Evolutionary conservation across 228 moss, liverwort and hornwort genomes (phyloP).

Genomic region (Sphagnum magellanicum): DNA sequence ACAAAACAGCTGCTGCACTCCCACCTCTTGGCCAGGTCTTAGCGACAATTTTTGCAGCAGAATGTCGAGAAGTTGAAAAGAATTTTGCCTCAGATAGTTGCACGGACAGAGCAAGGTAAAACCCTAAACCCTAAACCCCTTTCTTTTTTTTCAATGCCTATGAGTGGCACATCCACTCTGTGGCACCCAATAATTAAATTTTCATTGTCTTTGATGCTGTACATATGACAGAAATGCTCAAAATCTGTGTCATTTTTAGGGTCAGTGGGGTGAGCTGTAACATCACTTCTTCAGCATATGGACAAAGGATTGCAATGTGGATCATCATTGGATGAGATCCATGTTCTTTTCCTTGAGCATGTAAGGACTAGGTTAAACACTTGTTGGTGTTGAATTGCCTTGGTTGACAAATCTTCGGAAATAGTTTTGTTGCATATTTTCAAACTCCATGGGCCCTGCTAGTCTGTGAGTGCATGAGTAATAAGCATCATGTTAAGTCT

Average conservation of each 20-base stretch:
- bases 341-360: conserved; percentile 75
- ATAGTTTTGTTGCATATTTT: neutral
- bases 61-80: conserved; percentile 58
- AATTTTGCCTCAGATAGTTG: conserved; percentile 20
- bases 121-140: neutral
- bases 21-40: conserved; percentile 69
- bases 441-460: neutral
- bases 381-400: neutral
- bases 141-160: neutral
- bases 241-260: conserved; percentile 26
- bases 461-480: no score
- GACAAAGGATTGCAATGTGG: conserved; percentile 29
- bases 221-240: neutral
- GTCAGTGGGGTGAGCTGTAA: conserved; percentile 40
- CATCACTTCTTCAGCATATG: conserved; percentile 51
- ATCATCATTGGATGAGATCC: conserved; percentile 46
- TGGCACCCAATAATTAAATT: neutral
- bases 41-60: conserved; percentile 47
- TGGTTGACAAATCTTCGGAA: neutral
- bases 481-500: neutral
- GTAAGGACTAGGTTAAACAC: conserved; percentile 24
- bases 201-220: neutral
- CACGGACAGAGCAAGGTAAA: conserved; percentile 45
- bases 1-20: conserved; percentile 6
- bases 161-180: neutral